phyloP scores from a whole-genome alignment of 257 asterid genomes.

The Verbena officinalis region DNA sequence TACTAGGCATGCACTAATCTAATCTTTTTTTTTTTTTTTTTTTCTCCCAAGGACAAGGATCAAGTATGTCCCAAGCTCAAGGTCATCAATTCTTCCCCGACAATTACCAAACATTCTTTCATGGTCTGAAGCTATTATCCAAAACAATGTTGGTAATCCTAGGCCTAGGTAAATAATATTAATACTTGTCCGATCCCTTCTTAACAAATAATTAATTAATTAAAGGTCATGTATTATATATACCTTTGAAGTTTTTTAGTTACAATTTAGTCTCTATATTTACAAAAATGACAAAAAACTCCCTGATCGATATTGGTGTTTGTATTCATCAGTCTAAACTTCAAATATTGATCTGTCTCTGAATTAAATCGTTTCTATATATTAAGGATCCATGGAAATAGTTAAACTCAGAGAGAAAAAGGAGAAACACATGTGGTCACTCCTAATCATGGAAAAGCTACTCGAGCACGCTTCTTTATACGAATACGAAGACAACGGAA shows the following conservation, averaged over 20 bases:
- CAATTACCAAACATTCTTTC: conserved; percentile 26
- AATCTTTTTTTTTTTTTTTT: too few species aligned
- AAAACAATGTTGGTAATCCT: conserved; percentile 34
- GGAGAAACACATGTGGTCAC: conserved; percentile 37
- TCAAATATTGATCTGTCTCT: neutral
- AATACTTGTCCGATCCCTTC: too few species aligned
- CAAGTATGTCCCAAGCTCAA: conserved; percentile 20
- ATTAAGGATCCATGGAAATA: conserved; percentile 27
- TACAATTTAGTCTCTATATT: too few species aligned
- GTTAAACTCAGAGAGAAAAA: conserved; percentile 28
- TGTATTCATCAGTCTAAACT: too few species aligned
- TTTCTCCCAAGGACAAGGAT: neutral
- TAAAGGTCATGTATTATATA: too few species aligned
- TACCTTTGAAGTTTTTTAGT: too few species aligned
- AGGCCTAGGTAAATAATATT: conserved; percentile 41
- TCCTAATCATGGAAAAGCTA: conserved; percentile 32
- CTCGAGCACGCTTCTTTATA: neutral
- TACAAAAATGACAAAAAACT: too few species aligned
- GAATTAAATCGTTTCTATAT: neutral
- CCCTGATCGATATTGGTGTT: too few species aligned
- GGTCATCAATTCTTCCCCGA: conserved; percentile 27
- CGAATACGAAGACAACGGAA: conserved; percentile 25
- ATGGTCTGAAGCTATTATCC: conserved; percentile 28
- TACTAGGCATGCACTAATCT: neutral
- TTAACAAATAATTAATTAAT: too few species aligned